Conservation (phyloP, 2,329 filamentous ascomycete genomes). For the Botryotinia convoluta region DNA sequence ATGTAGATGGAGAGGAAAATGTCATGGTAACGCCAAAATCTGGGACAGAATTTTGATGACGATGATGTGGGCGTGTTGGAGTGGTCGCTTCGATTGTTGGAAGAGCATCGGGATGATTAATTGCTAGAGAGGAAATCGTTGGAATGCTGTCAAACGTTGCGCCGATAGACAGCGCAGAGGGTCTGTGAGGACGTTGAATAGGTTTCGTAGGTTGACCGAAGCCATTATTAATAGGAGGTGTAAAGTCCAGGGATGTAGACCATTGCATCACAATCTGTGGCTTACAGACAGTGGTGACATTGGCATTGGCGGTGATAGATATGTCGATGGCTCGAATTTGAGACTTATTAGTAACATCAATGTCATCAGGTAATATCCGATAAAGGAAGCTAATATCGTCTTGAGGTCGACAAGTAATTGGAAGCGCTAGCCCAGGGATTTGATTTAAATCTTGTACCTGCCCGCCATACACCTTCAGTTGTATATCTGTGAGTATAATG, state of each 20-base stretch:
- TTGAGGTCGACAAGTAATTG: constrained; percentile 63
- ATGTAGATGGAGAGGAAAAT: constrained; percentile 60
- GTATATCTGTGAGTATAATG: constrained; percentile 58
- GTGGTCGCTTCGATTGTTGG: constrained; percentile 55
- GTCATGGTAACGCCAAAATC: constrained; percentile 74
- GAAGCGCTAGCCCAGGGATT: constrained; percentile 49
- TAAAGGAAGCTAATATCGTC: constrained; percentile 77
- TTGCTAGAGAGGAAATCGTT: constrained; percentile 53
- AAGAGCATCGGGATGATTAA: constrained; percentile 58
- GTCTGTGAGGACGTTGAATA: constrained; percentile 61
- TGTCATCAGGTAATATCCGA: constrained; percentile 52
- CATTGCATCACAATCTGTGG: constrained; percentile 64
- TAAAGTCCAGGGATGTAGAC: constrained; percentile 69
- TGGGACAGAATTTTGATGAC: constrained; percentile 47
- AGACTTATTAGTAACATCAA: constrained; percentile 43
- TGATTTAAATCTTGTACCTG: constrained; percentile 56
- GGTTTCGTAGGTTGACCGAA: constrained; percentile 56
- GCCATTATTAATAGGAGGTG: constrained; percentile 60
- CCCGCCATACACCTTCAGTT: constrained; percentile 56
- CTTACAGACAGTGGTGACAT: constrained; percentile 56
- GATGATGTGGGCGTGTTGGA: constrained; percentile 21
- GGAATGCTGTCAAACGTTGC: constrained; percentile 53
- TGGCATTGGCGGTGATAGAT: constrained; percentile 57
- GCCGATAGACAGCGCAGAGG: constrained; percentile 62
- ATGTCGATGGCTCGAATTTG: constrained; percentile 54